phyloP scores from a whole-genome alignment of 192 early-diverging fungal species.

The Coemansia sp. region DNA sequence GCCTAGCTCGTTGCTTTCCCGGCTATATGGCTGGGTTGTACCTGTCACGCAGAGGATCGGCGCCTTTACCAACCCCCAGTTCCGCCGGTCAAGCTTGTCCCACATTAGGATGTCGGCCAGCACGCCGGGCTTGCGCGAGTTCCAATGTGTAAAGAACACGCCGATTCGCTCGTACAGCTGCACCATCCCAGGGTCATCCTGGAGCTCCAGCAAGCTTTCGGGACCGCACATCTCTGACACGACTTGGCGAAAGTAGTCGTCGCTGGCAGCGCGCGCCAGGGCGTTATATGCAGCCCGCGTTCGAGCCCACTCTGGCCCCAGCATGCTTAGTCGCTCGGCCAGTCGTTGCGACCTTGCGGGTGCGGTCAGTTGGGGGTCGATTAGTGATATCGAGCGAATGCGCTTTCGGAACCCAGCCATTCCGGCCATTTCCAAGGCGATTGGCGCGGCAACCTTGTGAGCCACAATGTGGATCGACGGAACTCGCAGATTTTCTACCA shows the following conservation, averaged over 20 bases:
- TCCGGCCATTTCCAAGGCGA: constrained; percentile 52
- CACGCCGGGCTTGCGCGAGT: constrained; percentile 40
- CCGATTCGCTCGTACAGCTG: constrained; percentile 54
- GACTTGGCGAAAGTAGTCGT: constrained; percentile 37
- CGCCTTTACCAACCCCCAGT: constrained; percentile 38
- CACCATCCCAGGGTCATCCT: constrained; percentile 45
- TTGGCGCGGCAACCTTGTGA: constrained; percentile 39
- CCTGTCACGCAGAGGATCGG: constrained; percentile 45
- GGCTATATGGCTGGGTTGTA: constrained; percentile 4
- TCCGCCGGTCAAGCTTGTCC: constrained; percentile 36
- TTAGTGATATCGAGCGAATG: constrained; percentile 42
- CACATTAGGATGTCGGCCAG: constrained; percentile 38
- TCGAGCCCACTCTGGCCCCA: constrained; percentile 54
- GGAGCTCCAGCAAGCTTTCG: constrained; percentile 39
- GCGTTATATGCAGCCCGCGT: constrained; percentile 55
- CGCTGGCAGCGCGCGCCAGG: constrained; percentile 39
- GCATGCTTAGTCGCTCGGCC: constrained; percentile 18
- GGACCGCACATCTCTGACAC: constrained; percentile 45
- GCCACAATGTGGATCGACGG: constrained; percentile 46
- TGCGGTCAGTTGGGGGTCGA: constrained; percentile 39
- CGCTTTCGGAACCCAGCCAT: constrained; percentile 50
- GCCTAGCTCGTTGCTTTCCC: neutral
- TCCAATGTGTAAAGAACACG: constrained; percentile 53
- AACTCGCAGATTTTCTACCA: constrained; percentile 50
- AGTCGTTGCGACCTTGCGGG: constrained; percentile 18